phyloP scores from a whole-genome alignment of 768 basidiomycete genomes.

The Agrocybe praecox region DNA sequence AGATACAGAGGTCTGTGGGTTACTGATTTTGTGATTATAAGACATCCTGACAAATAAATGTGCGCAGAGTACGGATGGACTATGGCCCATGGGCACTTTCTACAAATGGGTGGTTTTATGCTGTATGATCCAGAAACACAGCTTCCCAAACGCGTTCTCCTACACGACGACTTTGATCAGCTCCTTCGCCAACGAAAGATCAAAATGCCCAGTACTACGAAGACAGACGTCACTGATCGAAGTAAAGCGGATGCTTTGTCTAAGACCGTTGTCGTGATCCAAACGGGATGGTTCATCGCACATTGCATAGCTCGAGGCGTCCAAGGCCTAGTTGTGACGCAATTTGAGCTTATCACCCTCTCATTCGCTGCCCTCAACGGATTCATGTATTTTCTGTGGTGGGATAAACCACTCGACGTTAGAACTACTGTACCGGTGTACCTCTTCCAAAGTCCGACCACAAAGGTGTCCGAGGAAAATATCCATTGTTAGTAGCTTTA shows the following conservation, averaged over 20 bases:
- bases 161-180: slow-evolving; percentile 11
- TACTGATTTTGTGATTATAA: neutral
- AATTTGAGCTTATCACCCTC: slow-evolving; percentile 36
- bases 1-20: neutral
- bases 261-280: slow-evolving; percentile 28
- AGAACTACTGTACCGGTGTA: neutral
- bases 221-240: slow-evolving; percentile 8
- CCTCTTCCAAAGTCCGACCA: neutral
- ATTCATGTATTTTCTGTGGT: slow-evolving; percentile 34
- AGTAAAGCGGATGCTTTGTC: slow-evolving; percentile 24
- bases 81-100: slow-evolving; percentile 11
- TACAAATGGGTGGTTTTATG: slow-evolving; percentile 19
- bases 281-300: slow-evolving; percentile 32
- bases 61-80: slow-evolving; percentile 10
- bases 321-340: slow-evolving; percentile 25
- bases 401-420: slow-evolving; percentile 32
- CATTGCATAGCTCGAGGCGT: slow-evolving; percentile 22
- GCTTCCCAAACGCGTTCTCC: neutral
- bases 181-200: neutral
- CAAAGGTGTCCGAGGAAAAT: too few relatives aligned
- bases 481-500: too few relatives aligned
- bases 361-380: slow-evolving; percentile 29
- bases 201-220: slow-evolving; percentile 4
- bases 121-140: neutral
- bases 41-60: too few relatives aligned